Percentiles rank a stretch among this genome's conserved stretches.
phyloP scores from a whole-genome alignment of 352 stramenopile species.

The Phytopythium litorale region DNA sequence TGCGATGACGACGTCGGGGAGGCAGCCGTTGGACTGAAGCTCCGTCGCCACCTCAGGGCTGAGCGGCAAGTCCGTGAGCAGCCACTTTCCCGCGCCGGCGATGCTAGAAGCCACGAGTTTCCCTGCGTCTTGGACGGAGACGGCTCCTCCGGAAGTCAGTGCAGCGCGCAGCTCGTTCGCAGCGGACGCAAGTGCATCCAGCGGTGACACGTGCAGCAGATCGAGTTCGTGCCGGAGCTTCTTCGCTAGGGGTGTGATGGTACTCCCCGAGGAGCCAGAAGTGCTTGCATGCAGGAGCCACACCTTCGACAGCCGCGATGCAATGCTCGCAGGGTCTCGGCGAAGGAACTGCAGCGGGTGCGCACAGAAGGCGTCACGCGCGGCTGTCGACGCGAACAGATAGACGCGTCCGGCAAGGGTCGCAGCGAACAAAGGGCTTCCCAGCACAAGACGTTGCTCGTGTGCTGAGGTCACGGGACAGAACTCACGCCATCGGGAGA shows the following conservation, averaged over 20 bases:
- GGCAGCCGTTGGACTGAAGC: conserved; percentile 36
- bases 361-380: conserved; percentile 34
- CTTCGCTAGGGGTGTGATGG: not conserved
- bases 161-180: not conserved
- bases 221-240: not conserved
- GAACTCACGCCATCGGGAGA: conserved; percentile 65
- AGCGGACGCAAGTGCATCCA: not conserved
- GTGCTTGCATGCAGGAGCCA: conserved; percentile 26
- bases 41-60: conserved; percentile 26
- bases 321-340: conserved; percentile 16
- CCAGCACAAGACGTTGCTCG: conserved; percentile 19
- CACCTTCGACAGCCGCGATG: conserved; percentile 18
- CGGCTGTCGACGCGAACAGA: conserved; percentile 30
- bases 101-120: not conserved
- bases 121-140: not conserved
- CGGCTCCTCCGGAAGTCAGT: not conserved
- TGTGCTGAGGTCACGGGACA: conserved; percentile 44
- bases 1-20: conserved; percentile 48
- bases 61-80: conserved; percentile 49
- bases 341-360: conserved; percentile 45
- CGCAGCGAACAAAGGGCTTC: conserved; percentile 37
- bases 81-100: conserved; percentile 21
- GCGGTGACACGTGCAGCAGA: not conserved
- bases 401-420: conserved; percentile 50
- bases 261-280: not conserved